These are phyloP conservation scores for Saccharomycopsis sp. DNA, from an alignment of 805 yeast genomes.

Conservation along the genomic window DNA sequence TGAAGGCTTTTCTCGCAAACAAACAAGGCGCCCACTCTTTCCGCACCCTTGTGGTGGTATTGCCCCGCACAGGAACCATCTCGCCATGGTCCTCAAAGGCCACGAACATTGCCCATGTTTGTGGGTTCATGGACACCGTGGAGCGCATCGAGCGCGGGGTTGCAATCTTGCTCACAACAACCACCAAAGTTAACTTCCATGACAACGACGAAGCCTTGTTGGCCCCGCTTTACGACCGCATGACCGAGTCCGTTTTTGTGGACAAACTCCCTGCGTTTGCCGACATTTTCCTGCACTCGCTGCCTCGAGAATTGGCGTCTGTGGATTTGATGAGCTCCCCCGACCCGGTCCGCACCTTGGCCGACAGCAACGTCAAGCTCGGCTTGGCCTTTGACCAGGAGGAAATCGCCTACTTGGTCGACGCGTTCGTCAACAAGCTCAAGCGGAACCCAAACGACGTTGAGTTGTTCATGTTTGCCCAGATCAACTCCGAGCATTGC, in stretches of 20 bases:
- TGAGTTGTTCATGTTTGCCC: slow-evolving; percentile 98
- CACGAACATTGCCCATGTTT: slow-evolving; percentile 82
- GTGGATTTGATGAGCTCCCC: slow-evolving; percentile 51
- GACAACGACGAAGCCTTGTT: slow-evolving; percentile 47
- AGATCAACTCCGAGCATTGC: slow-evolving; percentile 98
- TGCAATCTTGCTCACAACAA: slow-evolving; percentile 49
- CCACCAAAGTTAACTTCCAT: slow-evolving; percentile 20
- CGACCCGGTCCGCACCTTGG: slow-evolving; percentile 45
- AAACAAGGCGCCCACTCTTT: not conserved
- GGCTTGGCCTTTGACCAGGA: slow-evolving; percentile 94
- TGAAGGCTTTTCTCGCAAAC: slow-evolving; percentile 2
- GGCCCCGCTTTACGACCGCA: slow-evolving; percentile 77
- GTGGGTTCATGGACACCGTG: slow-evolving; percentile 65
- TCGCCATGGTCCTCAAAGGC: slow-evolving; percentile 99
- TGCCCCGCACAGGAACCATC: slow-evolving; percentile 93
- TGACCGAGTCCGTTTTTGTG: slow-evolving; percentile 73
- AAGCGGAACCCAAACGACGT: slow-evolving; percentile 95
- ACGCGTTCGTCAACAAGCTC: slow-evolving; percentile 67
- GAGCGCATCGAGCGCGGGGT: slow-evolving; percentile 89
- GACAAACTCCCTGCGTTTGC: slow-evolving; percentile 53
- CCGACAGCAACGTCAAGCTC: slow-evolving; percentile 67
- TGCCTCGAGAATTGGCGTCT: slow-evolving; percentile 74
- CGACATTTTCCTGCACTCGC: slow-evolving; percentile 58
- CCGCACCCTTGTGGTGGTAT: slow-evolving; percentile 51
- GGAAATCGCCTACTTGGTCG: slow-evolving; percentile 79